These are phyloP conservation scores for Rosa hybrid DNA, from an alignment of 331 rosid genomes.

Conservation along the genomic window DNA sequence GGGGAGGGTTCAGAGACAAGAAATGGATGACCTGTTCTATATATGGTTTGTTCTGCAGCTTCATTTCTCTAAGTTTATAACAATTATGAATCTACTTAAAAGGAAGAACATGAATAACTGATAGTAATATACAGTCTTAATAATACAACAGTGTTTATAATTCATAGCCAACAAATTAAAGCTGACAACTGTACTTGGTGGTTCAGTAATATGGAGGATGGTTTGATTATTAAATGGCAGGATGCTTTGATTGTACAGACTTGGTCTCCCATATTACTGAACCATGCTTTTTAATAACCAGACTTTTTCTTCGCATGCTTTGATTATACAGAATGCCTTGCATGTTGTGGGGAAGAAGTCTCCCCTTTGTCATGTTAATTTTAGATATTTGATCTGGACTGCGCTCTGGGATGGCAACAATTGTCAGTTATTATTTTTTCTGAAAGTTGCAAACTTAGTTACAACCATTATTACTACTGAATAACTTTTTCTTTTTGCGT, in stretches of 20 bases:
- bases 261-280: too few species aligned
- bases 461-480: background rate
- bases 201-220: background rate
- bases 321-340: background rate
- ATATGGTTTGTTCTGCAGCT: constrained; percentile 61
- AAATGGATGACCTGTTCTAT: constrained; percentile 73
- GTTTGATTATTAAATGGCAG: too few species aligned
- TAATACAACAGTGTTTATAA: background rate
- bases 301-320: background rate
- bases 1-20: constrained; percentile 91
- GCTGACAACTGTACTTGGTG: background rate
- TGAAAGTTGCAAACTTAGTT: background rate
- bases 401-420: background rate
- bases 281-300: too few species aligned
- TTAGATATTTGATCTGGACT: background rate
- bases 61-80: background rate
- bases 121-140: background rate
- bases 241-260: too few species aligned
- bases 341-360: background rate
- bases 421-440: background rate
- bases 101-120: background rate
- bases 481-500: background rate
- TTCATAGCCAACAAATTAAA: background rate
- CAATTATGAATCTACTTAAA: background rate
- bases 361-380: background rate